Base-by-base conservation (phyloP, 768 basidiomycete species). In the Lentinula guzmanii region DNA sequence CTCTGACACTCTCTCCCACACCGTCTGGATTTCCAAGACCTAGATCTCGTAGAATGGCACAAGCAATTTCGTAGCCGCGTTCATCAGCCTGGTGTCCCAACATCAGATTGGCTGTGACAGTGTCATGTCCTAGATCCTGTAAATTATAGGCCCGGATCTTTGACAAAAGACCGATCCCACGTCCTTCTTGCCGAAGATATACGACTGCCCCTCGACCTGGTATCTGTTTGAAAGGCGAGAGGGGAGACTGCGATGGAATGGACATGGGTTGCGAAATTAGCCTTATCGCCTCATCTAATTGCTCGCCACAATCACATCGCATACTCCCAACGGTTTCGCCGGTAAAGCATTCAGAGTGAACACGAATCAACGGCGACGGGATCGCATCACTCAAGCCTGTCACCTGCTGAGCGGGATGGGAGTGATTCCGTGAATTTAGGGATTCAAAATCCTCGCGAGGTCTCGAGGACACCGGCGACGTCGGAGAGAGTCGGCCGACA, bases 231-330 rank as follows among this genome's bases (percentile, higher is more conserved):
- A 76, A 62, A 8, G 66, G 63, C 41, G 61, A 66, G 16, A 70
- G 66, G 42, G 72, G 65, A 57, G 74, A 66, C 10, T 74, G 60
- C 10, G 76, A 65, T 8, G 79, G 76, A 61, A 85, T 69, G 15
- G 76, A 70, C 67, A 89, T 81, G 50, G 91, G 85, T 70, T 85
- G 81, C 13, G 89, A 87, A 67, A 98, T 93, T 67, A 87, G 87
- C 10, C 93, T 84, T 63, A 98, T 86, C n/a, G 97, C 94, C 71
- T 98, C 96, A 74, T 98, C 95, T 4, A 99, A 82, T 72, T 99
- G 97, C 74, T 98, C 95, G 13, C 97, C 97, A 70, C 97, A 99
- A 72, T 99, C 97, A 70, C 97, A 99, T 35, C 97, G 89, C 91
- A 97, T 95, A 79, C 94, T 87, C 31, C 97, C 97, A 62, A 98